These are phyloP conservation scores for Colletotrichum spinosum DNA, from an alignment of 2,329 filamentous ascomycete species.

Conservation along the genomic window DNA sequence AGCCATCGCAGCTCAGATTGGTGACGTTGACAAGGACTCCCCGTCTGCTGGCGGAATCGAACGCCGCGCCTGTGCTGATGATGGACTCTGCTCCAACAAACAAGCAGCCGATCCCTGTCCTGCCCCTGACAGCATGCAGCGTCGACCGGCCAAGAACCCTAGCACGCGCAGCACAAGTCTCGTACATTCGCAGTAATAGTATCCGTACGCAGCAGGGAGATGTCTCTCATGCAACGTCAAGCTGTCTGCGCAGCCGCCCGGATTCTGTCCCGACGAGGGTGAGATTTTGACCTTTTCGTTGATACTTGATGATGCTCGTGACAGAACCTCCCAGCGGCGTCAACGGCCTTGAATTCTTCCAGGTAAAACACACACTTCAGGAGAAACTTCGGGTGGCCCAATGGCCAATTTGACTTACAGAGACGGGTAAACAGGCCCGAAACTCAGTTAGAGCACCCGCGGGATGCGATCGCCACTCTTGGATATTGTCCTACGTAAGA, in stretches of 20 bases:
- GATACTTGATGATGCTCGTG: too few species aligned
- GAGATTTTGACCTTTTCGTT: constrained; percentile 5
- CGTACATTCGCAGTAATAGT: too few species aligned
- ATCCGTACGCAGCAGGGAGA: too few species aligned
- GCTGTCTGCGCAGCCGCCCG: not conserved
- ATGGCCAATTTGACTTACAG: not conserved
- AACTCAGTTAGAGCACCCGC: not conserved
- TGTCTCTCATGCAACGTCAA: not conserved
- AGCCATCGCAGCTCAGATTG: too few species aligned
- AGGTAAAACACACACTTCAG: not conserved
- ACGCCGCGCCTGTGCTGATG: too few species aligned
- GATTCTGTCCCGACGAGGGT: constrained; percentile 1
- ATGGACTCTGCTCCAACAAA: constrained; percentile 25
- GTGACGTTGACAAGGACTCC: too few species aligned
- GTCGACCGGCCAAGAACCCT: not conserved
- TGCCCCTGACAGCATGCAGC: constrained; percentile 19
- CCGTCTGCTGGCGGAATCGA: constrained; percentile 9
- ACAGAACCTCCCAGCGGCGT: too few species aligned
- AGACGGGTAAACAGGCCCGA: not conserved
- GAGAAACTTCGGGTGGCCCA: not conserved
- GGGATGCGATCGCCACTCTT: constrained; percentile 5
- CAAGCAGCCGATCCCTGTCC: constrained; percentile 25
- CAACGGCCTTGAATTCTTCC: not conserved
- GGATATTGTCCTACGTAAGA: constrained; percentile 1
- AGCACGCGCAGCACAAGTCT: too few species aligned